Evolutionary conservation across 106 monocot species (phyloP).

Genomic region (Dioscorea dumetorum): DNA sequence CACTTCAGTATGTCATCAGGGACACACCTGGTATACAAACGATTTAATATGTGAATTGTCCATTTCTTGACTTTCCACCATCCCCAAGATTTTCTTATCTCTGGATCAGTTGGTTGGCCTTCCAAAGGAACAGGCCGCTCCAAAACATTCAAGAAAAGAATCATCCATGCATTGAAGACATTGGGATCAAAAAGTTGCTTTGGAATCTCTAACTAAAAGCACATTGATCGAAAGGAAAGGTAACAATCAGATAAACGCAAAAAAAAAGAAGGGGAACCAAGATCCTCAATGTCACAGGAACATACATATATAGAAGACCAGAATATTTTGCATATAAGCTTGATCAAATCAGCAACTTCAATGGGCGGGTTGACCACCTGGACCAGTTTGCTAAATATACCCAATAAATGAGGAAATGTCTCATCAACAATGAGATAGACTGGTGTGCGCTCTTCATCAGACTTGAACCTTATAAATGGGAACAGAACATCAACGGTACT

Average conservation of each 20-base stretch:
- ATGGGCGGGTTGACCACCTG: constrained; percentile 67
- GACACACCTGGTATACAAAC: constrained; percentile 72
- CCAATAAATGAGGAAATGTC: constrained; percentile 79
- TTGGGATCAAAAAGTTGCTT: constrained; percentile 71
- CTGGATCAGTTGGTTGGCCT: constrained; percentile 90
- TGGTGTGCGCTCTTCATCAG: constrained; percentile 87
- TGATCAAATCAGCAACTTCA: constrained; percentile 89
- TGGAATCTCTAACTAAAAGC: constrained; percentile 83
- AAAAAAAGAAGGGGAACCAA: not conserved
- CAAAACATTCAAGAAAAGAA: constrained; percentile 73
- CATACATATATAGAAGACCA: constrained; percentile 99
- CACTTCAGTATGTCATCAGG: constrained; percentile 48
- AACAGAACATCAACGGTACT: not conserved
- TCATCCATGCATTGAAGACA: constrained; percentile 87
- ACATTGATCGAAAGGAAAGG: not conserved
- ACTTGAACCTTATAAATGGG: constrained; percentile 63
- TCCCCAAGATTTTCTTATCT: constrained; percentile 84
- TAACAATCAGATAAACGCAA: not conserved
- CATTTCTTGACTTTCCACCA: constrained; percentile 99
- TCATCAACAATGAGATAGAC: constrained; percentile 75
- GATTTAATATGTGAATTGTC: constrained; percentile 93
- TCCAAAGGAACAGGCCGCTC: constrained; percentile 83
- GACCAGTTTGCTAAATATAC: constrained; percentile 78
- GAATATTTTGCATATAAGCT: constrained; percentile 99
- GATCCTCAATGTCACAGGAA: not conserved